These are phyloP conservation scores for Azolla pinnata DNA, from an alignment of 75 land plant genomes.

Conservation along the genomic window DNA sequence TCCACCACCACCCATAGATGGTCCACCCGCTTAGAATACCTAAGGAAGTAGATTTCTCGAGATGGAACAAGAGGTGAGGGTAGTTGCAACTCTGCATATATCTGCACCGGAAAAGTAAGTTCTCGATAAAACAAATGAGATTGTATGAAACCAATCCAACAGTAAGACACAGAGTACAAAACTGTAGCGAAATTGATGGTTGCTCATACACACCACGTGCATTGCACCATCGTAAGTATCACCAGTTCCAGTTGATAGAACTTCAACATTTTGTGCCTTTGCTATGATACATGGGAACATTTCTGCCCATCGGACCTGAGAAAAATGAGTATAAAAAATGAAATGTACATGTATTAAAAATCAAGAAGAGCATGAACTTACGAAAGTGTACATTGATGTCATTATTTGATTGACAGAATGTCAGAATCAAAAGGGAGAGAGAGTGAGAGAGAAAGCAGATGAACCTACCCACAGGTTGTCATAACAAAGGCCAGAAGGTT, in stretches of 20 bases:
- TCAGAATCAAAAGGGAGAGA: neutral
- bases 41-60: slow-evolving; percentile 54
- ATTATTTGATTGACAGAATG: no score
- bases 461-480: no score
- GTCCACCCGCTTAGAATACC: slow-evolving; percentile 86
- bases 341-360: no score
- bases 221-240: slow-evolving; percentile 7
- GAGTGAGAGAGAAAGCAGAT: neutral
- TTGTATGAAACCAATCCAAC: no score
- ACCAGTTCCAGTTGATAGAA: slow-evolving; percentile 7
- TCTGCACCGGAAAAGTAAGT: no score
- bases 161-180: no score
- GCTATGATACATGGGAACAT: slow-evolving; percentile 11
- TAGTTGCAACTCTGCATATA: slow-evolving; percentile 72
- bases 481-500: no score
- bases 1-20: slow-evolving; percentile 83
- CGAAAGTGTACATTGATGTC: no score
- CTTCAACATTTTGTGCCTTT: slow-evolving; percentile 8
- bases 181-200: no score
- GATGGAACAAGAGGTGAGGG: slow-evolving; percentile 72
- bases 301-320: slow-evolving; percentile 9
- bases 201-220: slow-evolving; percentile 16
- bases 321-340: no score
- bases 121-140: no score
- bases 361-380: no score